Evolutionary conservation across 345 rosid species (phyloP), one percentile per base, ranked within the genome.

Genomic region (Microthlaspi erraticum): DNA sequence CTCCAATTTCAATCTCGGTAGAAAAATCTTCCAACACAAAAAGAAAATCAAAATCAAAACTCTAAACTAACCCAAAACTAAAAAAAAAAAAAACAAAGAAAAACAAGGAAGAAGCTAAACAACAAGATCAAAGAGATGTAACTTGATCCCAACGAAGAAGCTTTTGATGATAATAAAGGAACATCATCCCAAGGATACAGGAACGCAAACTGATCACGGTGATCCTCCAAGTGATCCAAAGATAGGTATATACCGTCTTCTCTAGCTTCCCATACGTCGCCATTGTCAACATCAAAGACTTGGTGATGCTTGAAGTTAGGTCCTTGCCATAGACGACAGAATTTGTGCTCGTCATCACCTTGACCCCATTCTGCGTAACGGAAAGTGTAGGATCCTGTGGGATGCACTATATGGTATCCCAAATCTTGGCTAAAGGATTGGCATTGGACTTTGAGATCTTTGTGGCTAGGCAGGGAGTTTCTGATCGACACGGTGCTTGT

Each of bases 251-350:
- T 53, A 26, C 71, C 61, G 6, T 66, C 71, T 41, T 66, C 61
- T 31, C 3, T 66, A 52, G 71, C 71, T 66, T 53, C 71, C 71
- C 71, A 66, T 7, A 41, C 32, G 51, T 41, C 1, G 7, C 17
- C 13, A 39, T 2, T 1, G 10, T 2, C 0, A 17, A 52, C 51
- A 4, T 16, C 1, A 66, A 66, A 39, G 18, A 53, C 51, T 66
- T 66, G 50, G 32, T 66, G 71, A 52, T 52, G 39, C 18, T 52
- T 66, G 13, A 41, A 66, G 3, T 55, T 34, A 26, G 59, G 51
- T 66, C 60, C 60, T 66, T 52, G 39, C 71, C 71, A 66, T 16
- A 66, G 13, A 53, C 53, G 71, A 41, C 71, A 66, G 5, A 55
- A 36, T 7, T 2, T 34, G 5, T 31, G 26, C 3, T 23, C 26